Evolutionary conservation across 495 filamentous ascomycete genomes (phyloP), one percentile per base, ranked within the genome.

Genomic region (Penicillium malachiteum): DNA sequence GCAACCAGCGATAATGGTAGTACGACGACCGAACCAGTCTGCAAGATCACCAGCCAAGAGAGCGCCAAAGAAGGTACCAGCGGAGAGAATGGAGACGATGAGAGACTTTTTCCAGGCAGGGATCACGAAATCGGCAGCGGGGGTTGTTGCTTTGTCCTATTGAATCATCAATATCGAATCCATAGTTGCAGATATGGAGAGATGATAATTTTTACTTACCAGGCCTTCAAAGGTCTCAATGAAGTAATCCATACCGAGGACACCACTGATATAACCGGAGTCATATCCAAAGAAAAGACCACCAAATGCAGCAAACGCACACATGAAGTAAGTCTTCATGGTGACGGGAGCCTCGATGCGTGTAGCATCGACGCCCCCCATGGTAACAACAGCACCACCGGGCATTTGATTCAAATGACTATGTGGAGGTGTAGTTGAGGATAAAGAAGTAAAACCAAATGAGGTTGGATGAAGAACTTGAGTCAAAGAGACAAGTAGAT

Each of bases 11-110:
- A 91, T 85, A 68, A 91, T 80, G 32, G 86, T 89, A 41, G 74
- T 80, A 35, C 84, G 83, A 66, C 87, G 85, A 59, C 87, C 87
- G 43, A 84, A 76, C 70, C 72, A 79, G 60, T 91, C 87, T 51
- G 87, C 86, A 35, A 89, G 55, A 58, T 87, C 83, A 72, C 85
- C 87, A 30, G 84, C 86, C 45, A 88, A 78, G 51, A 91, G 66
- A 53, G 87, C 85, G 58, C 87, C 87, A 57, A 89, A 86, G 80
- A 91, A 90, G 54, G 87, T 90, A 62, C 87, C 87, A 60, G 78
- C 80, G 30, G 87, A 90, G 17, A 90, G 80, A 60, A 91, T 88
- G 30, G 87, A 88, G 58, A 84, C 84, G 62, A 88, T 88, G 32
- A 90, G 77, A 6, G 84, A 85, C 59, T 82, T 80, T 40, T 72